phyloP scores from a whole-genome alignment of 768 basidiomycete species.

The Suillus sp. region DNA sequence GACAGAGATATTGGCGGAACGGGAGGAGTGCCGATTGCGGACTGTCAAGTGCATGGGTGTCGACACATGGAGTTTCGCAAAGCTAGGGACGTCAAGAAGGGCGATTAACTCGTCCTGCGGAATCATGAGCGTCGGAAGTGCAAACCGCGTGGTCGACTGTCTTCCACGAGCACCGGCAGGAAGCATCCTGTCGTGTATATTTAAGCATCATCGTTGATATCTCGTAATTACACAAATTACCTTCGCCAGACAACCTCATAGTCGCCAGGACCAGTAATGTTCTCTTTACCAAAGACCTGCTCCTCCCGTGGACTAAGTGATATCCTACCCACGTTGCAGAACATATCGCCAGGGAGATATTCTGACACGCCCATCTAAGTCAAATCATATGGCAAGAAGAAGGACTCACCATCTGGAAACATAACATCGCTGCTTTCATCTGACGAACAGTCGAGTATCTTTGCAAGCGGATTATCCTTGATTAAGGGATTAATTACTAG shows the following conservation, averaged over 20 bases:
- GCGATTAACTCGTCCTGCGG: conserved; percentile 68
- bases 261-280: conserved; percentile 53
- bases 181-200: conserved; percentile 42
- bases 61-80: conserved; percentile 64
- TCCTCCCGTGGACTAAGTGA: conserved; percentile 47
- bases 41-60: conserved; percentile 56
- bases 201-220: not conserved
- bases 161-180: conserved; percentile 47
- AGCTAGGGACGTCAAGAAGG: conserved; percentile 61
- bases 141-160: conserved; percentile 48
- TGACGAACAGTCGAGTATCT: conserved; percentile 54
- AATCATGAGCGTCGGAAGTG: conserved; percentile 63
- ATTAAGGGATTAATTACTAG: conserved; percentile 3
- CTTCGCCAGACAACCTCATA: conserved; percentile 70
- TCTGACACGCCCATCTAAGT: conserved; percentile 40
- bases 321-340: conserved; percentile 58
- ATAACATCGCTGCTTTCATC: conserved; percentile 45
- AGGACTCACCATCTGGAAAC: conserved; percentile 48
- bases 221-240: conserved; percentile 33
- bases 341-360: conserved; percentile 65
- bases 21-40: conserved; percentile 64
- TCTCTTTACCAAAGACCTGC: conserved; percentile 31
- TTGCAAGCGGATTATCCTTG: conserved; percentile 48
- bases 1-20: conserved; percentile 70
- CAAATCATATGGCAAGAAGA: conserved; percentile 1